Base-by-base conservation (phyloP, 2,329 filamentous ascomycete species). In the Helotiales sp. region DNA sequence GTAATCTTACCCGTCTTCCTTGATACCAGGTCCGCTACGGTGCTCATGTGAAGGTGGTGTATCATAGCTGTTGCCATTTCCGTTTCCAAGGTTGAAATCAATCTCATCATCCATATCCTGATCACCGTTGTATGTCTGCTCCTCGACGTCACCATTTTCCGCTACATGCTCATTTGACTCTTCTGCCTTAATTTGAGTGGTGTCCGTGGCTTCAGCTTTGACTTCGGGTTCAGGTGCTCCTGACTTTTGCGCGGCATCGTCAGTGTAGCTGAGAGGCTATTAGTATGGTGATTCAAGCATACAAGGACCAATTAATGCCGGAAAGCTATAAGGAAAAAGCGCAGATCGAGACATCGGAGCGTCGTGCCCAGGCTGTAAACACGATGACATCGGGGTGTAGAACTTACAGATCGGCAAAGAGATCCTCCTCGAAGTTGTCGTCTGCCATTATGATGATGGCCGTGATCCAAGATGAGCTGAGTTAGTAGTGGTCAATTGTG, bases 401-500 rank as follows among this genome's bases (percentile, higher is more conserved):
- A 56, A 82, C 91, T 77, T 80, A 96, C 92, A 96, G 84, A 77
- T 96, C 93, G 69, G 92, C 92, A 75, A 96, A 96, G 76, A 96
- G 89, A 81, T 96, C 92, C 71, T 96, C 93, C 67, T 96, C 92
- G 66, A 91, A 87, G 66, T 90, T 90, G 70, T 93, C 90, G 53
- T 95, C 91, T 48, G 90, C 85, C 90, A 93, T 95, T 68, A 50
- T 81, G 73, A 44, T 6, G 15, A 27, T 25, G 40, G 22, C 27
- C 9, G 19, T 13, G 27, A 2, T 3, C 25, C 8, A 15, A 12
- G 40, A 44, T 12, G 19, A 27, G 10, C 40, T 10, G 12, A 27
- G 40, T 44, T 25, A 44, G n/a, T n/a, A n/a, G 40, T 44, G 40
- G 6, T 44, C 40, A 44, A 25, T 25, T 25, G 15, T 12, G 40